Percentiles rank a stretch among this genome's conserved stretches.
Conservation (phyloP, 164 flowering plant genomes). For the Brasenia schreberi region DNA sequence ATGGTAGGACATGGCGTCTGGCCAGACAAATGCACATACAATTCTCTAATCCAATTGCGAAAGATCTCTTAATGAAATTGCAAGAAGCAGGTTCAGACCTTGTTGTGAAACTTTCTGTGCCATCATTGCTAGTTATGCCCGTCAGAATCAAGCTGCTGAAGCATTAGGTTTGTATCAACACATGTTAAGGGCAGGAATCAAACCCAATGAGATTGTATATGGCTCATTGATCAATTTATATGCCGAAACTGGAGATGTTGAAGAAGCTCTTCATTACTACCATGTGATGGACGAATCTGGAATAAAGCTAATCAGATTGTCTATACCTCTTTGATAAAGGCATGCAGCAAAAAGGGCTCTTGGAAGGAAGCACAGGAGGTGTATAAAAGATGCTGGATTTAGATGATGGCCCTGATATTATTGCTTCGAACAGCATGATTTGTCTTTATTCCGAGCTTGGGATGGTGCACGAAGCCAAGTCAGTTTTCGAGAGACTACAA, state of each 20-base stretch:
- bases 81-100: constrained; percentile 51
- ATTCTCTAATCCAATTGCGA: constrained; percentile 68
- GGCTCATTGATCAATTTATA: constrained; percentile 76
- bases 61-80: constrained; percentile 55
- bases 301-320: constrained; percentile 52
- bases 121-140: constrained; percentile 52
- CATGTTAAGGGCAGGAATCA: constrained; percentile 42
- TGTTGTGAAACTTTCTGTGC: constrained; percentile 54
- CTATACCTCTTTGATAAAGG: constrained; percentile 73
- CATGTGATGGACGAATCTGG: constrained; percentile 55
- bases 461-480: constrained; percentile 59
- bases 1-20: constrained; percentile 79
- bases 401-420: constrained; percentile 57
- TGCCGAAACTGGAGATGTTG: constrained; percentile 56
- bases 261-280: constrained; percentile 62
- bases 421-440: constrained; percentile 82
- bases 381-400: constrained; percentile 42
- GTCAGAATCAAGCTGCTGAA: constrained; percentile 40
- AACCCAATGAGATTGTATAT: constrained; percentile 78
- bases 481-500: constrained; percentile 37
- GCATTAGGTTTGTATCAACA: constrained; percentile 51
- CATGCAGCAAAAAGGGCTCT: constrained; percentile 54
- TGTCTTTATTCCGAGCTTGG: constrained; percentile 67
- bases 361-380: constrained; percentile 50
- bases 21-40: constrained; percentile 87